Conservation (phyloP, 2,329 filamentous ascomycete species). For the Botryosphaeria dothidea region DNA sequence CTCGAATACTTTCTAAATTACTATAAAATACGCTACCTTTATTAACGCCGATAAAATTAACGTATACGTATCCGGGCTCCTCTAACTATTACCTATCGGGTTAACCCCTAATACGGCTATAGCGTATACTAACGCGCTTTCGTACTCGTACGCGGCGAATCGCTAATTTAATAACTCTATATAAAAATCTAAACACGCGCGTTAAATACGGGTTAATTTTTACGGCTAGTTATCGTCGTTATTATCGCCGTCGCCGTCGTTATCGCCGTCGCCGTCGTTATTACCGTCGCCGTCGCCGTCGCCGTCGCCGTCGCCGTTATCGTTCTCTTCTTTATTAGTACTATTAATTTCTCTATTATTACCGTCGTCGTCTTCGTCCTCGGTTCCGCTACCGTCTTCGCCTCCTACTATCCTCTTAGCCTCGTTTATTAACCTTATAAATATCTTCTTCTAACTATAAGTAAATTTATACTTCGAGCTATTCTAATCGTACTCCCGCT, state of each 20-base stretch:
- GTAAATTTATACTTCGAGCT: slow-evolving; percentile 24
- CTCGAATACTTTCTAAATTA: slow-evolving; percentile 26
- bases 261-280: no score
- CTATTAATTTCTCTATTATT: slow-evolving; percentile 10
- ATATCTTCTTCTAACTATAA: slow-evolving; percentile 21
- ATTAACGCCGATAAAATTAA: no score
- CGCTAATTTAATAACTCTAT: slow-evolving; percentile 16
- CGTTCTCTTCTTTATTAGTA: background rate
- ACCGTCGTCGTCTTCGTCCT: background rate
- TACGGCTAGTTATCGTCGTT: slow-evolving; percentile 10
- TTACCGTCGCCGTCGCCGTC: no score
- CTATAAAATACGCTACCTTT: slow-evolving; percentile 25
- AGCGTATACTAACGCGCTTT: slow-evolving; percentile 25
- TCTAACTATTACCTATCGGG: slow-evolving; percentile 19
- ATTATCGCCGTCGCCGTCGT: no score
- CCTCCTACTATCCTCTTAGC: background rate
- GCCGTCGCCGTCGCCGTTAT: no score
- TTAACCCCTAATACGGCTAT: slow-evolving; percentile 27
- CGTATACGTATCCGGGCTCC: slow-evolving; percentile 24
- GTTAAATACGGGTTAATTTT: slow-evolving; percentile 21
- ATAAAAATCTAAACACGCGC: slow-evolving; percentile 20
- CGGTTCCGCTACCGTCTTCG: no score
- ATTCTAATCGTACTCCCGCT: slow-evolving; percentile 20
- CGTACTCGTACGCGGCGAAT: slow-evolving; percentile 21
- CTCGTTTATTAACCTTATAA: slow-evolving; percentile 17